Base-by-base conservation (phyloP, 176 grass and related monocot genomes). In the Luzula sylvatica region DNA sequence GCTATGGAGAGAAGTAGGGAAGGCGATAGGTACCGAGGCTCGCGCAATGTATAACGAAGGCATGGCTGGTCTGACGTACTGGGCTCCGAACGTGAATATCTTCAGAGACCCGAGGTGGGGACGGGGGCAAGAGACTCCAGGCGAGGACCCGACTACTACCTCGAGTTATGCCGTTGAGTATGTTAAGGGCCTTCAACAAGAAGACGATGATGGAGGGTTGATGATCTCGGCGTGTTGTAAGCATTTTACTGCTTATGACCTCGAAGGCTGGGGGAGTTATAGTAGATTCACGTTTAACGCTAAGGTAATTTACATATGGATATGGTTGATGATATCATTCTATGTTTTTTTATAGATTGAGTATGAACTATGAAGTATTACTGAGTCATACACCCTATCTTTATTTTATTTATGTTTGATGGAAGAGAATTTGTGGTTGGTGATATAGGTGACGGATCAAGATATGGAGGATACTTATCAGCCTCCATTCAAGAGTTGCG, bases 221-320 rank as follows among this genome's bases (percentile, higher is more conserved):
- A 86, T 75, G 81, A 80, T 96, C 26, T 96, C 84, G 4, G 81
- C 85, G 3, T 96, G 84, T 68, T 96, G 92, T 78, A 96, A 96
- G 42, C 85, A 96, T 64, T 88, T 77, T 17, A 82, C 72, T 12
- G 78, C 81, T 6, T 96, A 96, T 59, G 90, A 96, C 69, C 56
- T 96, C 70, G 90, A 96, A 73, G 82, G 82, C 43, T 96, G 84
- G 81, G 52, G 47, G 24, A 56, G 65, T 5, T 96, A 67, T 41
- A 20, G 50, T 3, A 50, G 90, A 24, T 96, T 89, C 61, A 96
- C 81, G 20, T 89, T 96, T 66, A 79, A 86, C 71, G 90, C 90
- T 22, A 24, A 71, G 83, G 83, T 95, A n/a, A n/a, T n/a, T 47
- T n/a, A n/a, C n/a, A n/a, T n/a, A n/a, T n/a, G n/a, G n/a, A n/a